Evolutionary conservation across 1,284 basidiomycete genomes (phyloP).

Genomic region (Austropuccinia psidii): DNA sequence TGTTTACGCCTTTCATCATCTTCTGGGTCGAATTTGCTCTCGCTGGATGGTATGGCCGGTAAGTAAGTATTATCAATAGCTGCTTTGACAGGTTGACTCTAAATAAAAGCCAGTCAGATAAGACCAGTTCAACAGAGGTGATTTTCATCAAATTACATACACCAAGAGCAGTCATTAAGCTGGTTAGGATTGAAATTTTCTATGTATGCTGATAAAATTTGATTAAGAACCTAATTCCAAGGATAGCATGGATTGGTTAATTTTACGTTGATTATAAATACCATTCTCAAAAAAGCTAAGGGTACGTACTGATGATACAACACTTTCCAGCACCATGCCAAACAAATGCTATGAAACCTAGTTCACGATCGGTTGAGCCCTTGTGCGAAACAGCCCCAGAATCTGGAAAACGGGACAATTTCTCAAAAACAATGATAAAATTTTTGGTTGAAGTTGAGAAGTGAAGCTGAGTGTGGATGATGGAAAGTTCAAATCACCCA

Average conservation of each 20-base stretch:
- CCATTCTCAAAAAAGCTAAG: not conserved
- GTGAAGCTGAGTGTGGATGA: too few relatives aligned
- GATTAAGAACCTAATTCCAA: constrained; percentile 53
- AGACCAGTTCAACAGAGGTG: too few relatives aligned
- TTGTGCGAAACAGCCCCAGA: too few relatives aligned
- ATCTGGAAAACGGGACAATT: too few relatives aligned
- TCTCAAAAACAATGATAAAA: too few relatives aligned
- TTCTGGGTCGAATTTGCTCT: constrained; percentile 33
- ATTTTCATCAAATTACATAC: too few relatives aligned
- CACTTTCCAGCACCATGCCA: constrained; percentile 37
- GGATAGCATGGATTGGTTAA: not conserved
- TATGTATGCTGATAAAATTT: constrained; percentile 88
- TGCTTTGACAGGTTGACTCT: constrained; percentile 36
- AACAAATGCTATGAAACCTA: too few relatives aligned
- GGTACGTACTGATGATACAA: constrained; percentile 35
- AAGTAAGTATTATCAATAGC: constrained; percentile 36
- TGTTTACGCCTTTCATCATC: constrained; percentile 36
- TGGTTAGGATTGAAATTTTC: constrained; percentile 93
- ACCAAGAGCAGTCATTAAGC: constrained; percentile 55
- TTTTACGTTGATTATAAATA: not conserved
- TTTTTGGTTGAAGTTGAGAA: too few relatives aligned
- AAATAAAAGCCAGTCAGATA: too few relatives aligned
- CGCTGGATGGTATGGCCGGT: constrained; percentile 29
- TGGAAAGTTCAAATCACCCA: too few relatives aligned
- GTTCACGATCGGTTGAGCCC: too few relatives aligned